Evolutionary conservation across 441 rosid genomes (phyloP).

Genomic region (Monsonia emarginata): DNA sequence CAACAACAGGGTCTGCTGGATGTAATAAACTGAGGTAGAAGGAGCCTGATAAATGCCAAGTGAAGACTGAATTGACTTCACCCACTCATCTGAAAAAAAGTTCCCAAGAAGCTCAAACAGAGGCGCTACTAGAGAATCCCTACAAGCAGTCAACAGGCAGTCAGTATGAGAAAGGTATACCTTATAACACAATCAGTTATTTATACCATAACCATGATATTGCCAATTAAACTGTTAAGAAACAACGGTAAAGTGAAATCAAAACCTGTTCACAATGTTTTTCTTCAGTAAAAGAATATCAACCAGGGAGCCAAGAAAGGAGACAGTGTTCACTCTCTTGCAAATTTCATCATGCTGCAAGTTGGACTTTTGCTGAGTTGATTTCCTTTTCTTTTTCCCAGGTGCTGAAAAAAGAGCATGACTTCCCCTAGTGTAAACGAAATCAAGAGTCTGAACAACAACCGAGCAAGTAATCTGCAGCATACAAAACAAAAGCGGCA

Average conservation of each 20-base stretch:
- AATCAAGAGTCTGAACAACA: slow-evolving; percentile 44
- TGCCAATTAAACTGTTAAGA: not conserved
- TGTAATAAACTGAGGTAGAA: slow-evolving; percentile 29
- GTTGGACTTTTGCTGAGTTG: slow-evolving; percentile 25
- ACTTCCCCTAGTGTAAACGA: slow-evolving; percentile 34
- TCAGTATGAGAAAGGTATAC: slow-evolving; percentile 7
- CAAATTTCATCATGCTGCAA: slow-evolving; percentile 21
- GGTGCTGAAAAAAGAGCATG: slow-evolving; percentile 24
- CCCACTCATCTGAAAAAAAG: slow-evolving; percentile 46
- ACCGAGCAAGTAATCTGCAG: slow-evolving; percentile 61
- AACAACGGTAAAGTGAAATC: slow-evolving; percentile 8
- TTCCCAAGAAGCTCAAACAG: slow-evolving; percentile 66
- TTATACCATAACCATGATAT: not conserved
- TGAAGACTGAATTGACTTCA: slow-evolving; percentile 31
- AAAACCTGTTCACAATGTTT: slow-evolving; percentile 69
- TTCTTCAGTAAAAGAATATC: slow-evolving; percentile 75
- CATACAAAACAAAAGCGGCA: slow-evolving; percentile 22
- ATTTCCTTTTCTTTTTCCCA: slow-evolving; percentile 58
- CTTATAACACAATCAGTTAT: not conserved
- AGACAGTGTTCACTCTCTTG: slow-evolving; percentile 38
- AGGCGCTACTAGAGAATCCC: slow-evolving; percentile 69
- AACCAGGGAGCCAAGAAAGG: slow-evolving; percentile 62
- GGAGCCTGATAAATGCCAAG: slow-evolving; percentile 31
- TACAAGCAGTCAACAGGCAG: slow-evolving; percentile 21
- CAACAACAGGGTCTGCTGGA: slow-evolving; percentile 60